phyloP scores from a whole-genome alignment of 306 rosid species.

The Canavalia gladiata region DNA sequence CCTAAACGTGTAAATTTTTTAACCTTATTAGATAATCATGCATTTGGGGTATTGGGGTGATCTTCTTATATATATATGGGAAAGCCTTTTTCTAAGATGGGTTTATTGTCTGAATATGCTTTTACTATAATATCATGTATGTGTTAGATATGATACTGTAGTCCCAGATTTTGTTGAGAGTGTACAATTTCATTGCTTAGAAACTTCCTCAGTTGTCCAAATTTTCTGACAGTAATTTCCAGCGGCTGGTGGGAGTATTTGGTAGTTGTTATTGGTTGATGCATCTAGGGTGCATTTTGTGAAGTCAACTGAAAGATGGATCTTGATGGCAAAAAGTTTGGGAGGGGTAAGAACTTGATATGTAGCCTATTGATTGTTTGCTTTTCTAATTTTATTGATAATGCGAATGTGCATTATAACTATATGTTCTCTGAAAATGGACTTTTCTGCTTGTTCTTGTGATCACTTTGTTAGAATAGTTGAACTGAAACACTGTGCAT shows the following conservation, averaged over 20 bases:
- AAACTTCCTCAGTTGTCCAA: constrained; percentile 34
- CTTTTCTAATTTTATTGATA: constrained; percentile 14
- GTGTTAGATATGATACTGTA: constrained; percentile 7
- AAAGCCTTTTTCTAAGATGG: constrained; percentile 8
- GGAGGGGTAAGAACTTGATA: constrained; percentile 45
- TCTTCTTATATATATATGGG: not conserved
- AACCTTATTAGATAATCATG: constrained; percentile 25
- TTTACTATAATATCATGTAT: not conserved
- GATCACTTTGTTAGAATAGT: constrained; percentile 34
- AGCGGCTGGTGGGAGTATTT: not conserved
- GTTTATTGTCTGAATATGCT: not conserved
- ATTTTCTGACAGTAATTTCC: constrained; percentile 35
- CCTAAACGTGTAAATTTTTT: constrained; percentile 1
- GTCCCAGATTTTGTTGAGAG: constrained; percentile 15
- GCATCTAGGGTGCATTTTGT: constrained; percentile 35
- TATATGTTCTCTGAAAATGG: not conserved
- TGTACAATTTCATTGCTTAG: constrained; percentile 19
- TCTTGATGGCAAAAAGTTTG: constrained; percentile 45
- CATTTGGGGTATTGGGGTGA: not conserved
- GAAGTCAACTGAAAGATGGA: constrained; percentile 43
- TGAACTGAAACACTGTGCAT: not conserved
- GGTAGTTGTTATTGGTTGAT: not conserved
- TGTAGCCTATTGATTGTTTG: constrained; percentile 12
- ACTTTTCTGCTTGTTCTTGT: not conserved
- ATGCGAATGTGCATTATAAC: not conserved